These are phyloP conservation scores for Backusella circina DNA, from an alignment of 192 early-diverging fungal genomes.

Conservation along the genomic window DNA sequence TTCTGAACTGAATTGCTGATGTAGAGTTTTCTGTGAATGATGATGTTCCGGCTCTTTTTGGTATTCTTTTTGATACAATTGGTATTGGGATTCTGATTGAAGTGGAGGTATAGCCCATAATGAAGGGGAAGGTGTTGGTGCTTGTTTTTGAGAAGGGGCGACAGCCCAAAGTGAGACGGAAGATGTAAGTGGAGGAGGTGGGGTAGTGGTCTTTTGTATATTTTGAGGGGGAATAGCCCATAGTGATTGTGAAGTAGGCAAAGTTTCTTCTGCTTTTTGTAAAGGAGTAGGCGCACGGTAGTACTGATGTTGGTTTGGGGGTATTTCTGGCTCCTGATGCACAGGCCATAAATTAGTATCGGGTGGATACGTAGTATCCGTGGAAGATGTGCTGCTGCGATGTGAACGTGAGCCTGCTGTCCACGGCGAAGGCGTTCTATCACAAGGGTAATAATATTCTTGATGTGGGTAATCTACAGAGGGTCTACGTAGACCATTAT, in stretches of 20 bases:
- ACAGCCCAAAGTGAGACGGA: constrained; percentile 19
- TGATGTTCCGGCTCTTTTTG: not conserved
- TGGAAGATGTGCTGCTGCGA: constrained; percentile 2
- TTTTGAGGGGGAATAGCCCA: constrained; percentile 19
- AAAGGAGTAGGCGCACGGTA: not conserved
- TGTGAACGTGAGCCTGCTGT: not conserved
- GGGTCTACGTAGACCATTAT: not conserved
- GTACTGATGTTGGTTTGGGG: not conserved
- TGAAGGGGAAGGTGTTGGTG: constrained; percentile 8
- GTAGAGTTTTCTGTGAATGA: not conserved
- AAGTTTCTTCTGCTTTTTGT: not conserved
- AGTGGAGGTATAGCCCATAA: not conserved
- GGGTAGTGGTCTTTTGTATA: not conserved
- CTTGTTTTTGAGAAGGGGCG: not conserved
- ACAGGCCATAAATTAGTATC: constrained; percentile 6
- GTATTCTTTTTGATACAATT: not conserved
- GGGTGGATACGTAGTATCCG: constrained; percentile 3
- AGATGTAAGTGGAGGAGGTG: not conserved
- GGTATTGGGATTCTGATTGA: not conserved
- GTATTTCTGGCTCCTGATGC: not conserved
- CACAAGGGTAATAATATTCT: not conserved
- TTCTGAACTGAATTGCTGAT: not conserved
- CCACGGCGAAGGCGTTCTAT: not conserved
- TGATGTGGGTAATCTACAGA: not conserved
- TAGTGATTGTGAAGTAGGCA: constrained; percentile 8